Percentiles rank a stretch among this genome's conserved stretches.
Conservation (phyloP, 768 basidiomycete species). For the Lentinula lateritia region DNA sequence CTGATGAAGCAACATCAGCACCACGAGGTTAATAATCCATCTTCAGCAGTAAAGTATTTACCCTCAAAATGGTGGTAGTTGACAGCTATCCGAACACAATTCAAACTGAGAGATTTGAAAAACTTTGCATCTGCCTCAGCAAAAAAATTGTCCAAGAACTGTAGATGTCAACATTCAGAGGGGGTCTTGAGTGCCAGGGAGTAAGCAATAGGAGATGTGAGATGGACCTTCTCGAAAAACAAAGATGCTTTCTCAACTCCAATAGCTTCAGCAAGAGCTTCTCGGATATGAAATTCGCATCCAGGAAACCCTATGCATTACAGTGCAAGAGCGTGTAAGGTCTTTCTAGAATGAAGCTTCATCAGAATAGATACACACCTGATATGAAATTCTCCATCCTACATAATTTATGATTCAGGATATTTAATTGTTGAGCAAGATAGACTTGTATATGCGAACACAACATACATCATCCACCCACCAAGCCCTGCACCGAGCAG, state of each 20-base stretch:
- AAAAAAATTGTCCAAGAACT: constrained; percentile 63
- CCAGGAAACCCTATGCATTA: constrained; percentile 41
- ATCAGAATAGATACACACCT: constrained; percentile 15
- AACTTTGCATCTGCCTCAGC: constrained; percentile 47
- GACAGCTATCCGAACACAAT: constrained; percentile 49
- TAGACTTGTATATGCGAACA: background rate
- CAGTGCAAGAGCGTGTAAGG: background rate
- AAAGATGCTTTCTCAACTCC: constrained; percentile 44
- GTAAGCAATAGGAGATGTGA: background rate
- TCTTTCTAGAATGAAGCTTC: background rate
- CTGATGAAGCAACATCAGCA: constrained; percentile 14
- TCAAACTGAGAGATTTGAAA: constrained; percentile 52
- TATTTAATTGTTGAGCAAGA: too few species aligned
- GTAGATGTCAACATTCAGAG: background rate
- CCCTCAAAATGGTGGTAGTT: constrained; percentile 48
- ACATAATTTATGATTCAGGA: background rate
- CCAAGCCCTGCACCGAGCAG: constrained; percentile 71
- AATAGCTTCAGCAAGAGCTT: constrained; percentile 42
- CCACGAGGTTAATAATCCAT: background rate
- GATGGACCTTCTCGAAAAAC: constrained; percentile 56
- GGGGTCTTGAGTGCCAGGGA: background rate
- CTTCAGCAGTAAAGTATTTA: background rate
- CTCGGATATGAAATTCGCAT: constrained; percentile 55
- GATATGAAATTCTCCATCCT: constrained; percentile 52
- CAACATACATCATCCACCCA: constrained; percentile 70